A percentile compares a stretch with the other conserved stretches of the same genome.
Conservation (phyloP, 208 protist species). For the Herpetomonas samuelpessoai region DNA sequence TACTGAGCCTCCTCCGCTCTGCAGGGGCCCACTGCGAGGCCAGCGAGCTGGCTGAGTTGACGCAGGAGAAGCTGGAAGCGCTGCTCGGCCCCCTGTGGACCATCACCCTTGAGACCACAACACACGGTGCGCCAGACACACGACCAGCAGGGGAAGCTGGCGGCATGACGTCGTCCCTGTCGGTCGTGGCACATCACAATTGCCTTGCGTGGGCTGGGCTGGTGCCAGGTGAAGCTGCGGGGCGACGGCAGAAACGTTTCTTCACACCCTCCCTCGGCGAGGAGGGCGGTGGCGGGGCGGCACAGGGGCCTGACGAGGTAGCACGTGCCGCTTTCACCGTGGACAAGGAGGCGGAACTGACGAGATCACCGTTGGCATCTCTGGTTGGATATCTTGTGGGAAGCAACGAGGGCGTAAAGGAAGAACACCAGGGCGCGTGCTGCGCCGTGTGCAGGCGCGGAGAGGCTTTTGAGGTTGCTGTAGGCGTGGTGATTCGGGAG, state of each 20-base stretch:
- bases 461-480: no score
- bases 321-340: no score
- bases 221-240: conserved; percentile 6
- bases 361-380: no score
- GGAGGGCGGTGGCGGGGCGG: no score
- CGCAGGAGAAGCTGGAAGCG: conserved; percentile 37
- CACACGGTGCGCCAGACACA: neutral
- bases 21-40: conserved; percentile 35
- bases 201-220: conserved; percentile 76
- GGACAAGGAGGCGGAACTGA: no score
- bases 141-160: neutral
- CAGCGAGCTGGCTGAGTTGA: conserved; percentile 37
- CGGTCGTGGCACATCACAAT: conserved; percentile 52
- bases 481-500: no score
- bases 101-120: conserved; percentile 11
- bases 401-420: no score
- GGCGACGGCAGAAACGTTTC: neutral
- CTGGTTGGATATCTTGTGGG: no score
- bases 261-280: neutral
- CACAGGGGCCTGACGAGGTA: no score
- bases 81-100: conserved; percentile 68
- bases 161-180: neutral
- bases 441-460: no score
- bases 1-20: conserved; percentile 44
- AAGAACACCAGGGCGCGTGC: no score